phyloP scores from a whole-genome alignment of 2,329 filamentous ascomycete genomes.

The Fusarium globosum region DNA sequence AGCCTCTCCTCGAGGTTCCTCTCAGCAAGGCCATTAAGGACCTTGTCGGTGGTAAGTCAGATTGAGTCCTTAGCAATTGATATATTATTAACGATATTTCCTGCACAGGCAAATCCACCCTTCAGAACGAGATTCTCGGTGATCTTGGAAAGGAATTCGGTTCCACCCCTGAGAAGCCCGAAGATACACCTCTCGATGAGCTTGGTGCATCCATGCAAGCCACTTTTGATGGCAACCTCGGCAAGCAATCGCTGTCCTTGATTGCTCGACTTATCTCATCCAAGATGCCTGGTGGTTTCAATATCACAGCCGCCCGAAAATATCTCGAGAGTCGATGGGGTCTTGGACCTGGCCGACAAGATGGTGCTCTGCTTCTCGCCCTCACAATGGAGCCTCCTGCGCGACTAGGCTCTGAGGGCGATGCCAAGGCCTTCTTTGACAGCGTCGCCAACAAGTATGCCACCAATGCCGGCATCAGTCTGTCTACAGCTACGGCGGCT shows the following conservation, averaged over 20 bases:
- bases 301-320: slow-evolving; percentile 95
- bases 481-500: slow-evolving; percentile 80
- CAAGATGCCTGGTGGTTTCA: slow-evolving; percentile 99
- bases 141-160: slow-evolving; percentile 98
- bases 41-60: slow-evolving; percentile 88
- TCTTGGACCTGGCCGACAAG: slow-evolving; percentile 85
- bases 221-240: slow-evolving; percentile 98
- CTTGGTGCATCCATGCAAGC: slow-evolving; percentile 95
- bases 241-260: slow-evolving; percentile 94
- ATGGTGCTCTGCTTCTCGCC: slow-evolving; percentile 87
- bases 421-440: slow-evolving; percentile 94
- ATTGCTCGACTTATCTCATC: slow-evolving; percentile 96
- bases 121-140: slow-evolving; percentile 98
- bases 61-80: not conserved
- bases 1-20: slow-evolving; percentile 86
- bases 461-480: slow-evolving; percentile 80
- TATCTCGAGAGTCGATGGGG: slow-evolving; percentile 96
- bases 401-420: slow-evolving; percentile 87
- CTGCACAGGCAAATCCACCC: slow-evolving; percentile 87
- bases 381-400: slow-evolving; percentile 92
- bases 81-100: slow-evolving; percentile 20
- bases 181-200: slow-evolving; percentile 96
- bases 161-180: slow-evolving; percentile 96
- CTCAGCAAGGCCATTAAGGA: slow-evolving; percentile 98
- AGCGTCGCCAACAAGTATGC: slow-evolving; percentile 92